Base-by-base conservation (phyloP, 179 eudicot genomes). In the Gypsophila paniculata region DNA sequence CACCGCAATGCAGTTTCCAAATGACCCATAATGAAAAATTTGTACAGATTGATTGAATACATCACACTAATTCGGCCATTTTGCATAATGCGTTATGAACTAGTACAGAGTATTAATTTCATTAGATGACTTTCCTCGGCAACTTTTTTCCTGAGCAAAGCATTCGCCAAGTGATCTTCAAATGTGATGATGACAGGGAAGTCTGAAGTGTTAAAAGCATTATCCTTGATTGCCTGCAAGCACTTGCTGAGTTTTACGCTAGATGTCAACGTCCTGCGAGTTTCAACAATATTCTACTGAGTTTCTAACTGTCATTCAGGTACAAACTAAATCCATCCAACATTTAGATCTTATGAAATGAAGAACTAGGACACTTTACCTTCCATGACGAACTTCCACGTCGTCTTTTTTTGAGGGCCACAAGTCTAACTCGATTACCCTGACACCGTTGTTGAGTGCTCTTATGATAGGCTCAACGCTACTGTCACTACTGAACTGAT, bases 121-220 rank as follows among this genome's bases (percentile, higher is more conserved):
- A 21, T 65, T 36, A 36, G 42, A 12, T 60, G 36, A 70, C 86
- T 73, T 71, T 82, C 97, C 91, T 88, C 77, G 12, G 96, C 94
- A 69, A 87, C 98, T 78, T 82, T 87, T 60, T 81, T 81, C 74
- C 84, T 94, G 79, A 88, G 98, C 3, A 73, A 68, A 63, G 87
- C 59, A 48, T 42, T 8, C 46, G 80, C 79, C 52, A 92, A 87
- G 67, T 90, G 94, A 68, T 92, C 96, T 85, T 92, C 98, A 65
- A 92, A 82, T 46, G 96, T 90, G 13, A 92, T 83, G 21, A 92
- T 87, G 21, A 92, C 90, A 72, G 98, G 96, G 61, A 88, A 92
- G 0, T 87, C 85, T 42, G 94, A 90, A 38, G 73, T 76, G 54
- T 62, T 63, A 72, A 92, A 92, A 49, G 97, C 98, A 75, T 92